Base-by-base conservation (phyloP, 495 filamentous ascomycete genomes). In the Parmelia sp. region DNA sequence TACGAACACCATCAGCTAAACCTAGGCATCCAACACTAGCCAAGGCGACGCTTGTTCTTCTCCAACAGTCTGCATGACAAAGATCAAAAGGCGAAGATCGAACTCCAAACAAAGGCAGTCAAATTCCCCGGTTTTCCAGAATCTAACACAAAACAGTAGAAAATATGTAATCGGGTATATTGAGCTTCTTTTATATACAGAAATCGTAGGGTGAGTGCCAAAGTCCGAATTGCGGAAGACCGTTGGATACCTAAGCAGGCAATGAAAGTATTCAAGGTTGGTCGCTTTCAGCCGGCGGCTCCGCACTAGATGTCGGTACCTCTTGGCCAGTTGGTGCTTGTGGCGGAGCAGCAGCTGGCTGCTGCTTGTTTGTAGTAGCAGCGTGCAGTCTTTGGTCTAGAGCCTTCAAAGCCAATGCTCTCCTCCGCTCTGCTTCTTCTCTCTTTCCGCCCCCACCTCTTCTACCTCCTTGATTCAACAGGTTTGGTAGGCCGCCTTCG, bases 311-410 rank as follows among this genome's bases (percentile, higher is more conserved):
- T 55, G 27, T 42, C 15, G 57, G n/a, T 31, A 42, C 78, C 15
- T 71, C 75, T 33, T 75, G 73, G 17, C 12, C 63, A 77, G 74
- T 31, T 66, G 71, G 42, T 72, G 75, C 63, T 72, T 74, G 21
- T 71, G 70, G 39, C 66, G 74, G 9, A 78, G 74, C 70, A 61
- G 63, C 31, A 27, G 37, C 36, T 23, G 74, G 64, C 39, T 76
- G 74, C 35, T 70, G 57, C 61, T 71, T 75, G 60, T 72, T 79
- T 4, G 80, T 83, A 31, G 90, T 86, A 10, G 92, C 91, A 39
- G 90, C 89, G 75, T 96, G 86, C 59, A 98, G 76, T 66, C 94
- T 82, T 76, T 96, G 92, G 73, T 98, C 94, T 63, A 98, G 76
- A 19, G 91, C 94, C 72, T 91, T 92, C 45, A 98, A 79, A 7